Evolutionary conservation across 2,329 filamentous ascomycete genomes (phyloP), one percentile per base, ranked within the genome.

Genomic region (Raffaelea ambrosiae): DNA sequence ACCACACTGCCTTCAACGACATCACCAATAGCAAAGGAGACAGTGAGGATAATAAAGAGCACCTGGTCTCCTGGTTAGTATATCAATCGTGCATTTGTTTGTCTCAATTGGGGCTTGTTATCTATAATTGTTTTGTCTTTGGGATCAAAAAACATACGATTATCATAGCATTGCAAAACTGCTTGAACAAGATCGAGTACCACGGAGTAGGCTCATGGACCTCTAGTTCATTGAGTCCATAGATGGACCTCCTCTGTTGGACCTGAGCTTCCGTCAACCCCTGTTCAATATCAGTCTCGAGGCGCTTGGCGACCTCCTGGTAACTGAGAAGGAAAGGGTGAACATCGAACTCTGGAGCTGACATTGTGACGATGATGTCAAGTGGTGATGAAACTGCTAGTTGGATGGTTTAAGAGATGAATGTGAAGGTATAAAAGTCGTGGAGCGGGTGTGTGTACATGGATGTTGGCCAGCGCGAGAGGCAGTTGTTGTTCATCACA

Each of bases 41-140:
- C 72, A 41, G 78, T 82, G 82, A 89, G 88, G 58, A 85, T 85
- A 57, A 90, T 84, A 47, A 86, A 71, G 45, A 91, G 75, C 43
- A 88, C 83, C 83, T n/a, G 23, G 16, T 40, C 14, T 14, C 9
- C 18, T 21, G 10, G 26, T 9, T 8, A 26, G 16, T 44, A 9
- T 31, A 13, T 29, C 7, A 7, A 29, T 29, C 7, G 13, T 29
- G 26, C 26, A 29, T 29, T 7, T 29, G 26, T 29, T 29, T 29
- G 26, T 29, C 13, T 7, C 13, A n/a, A n/a, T n/a, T n/a, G n/a
- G n/a, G n/a, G n/a, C n/a, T n/a, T n/a, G n/a, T n/a, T n/a, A n/a
- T n/a, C n/a, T n/a, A n/a, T n/a, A n/a, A n/a, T n/a, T 31, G 11
- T 3, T 43, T 10, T 21, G 46, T 20, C 7, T 4, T 29, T 8